Base-by-base conservation (phyloP, 345 rosid species). In the Aquilaria malaccensis region DNA sequence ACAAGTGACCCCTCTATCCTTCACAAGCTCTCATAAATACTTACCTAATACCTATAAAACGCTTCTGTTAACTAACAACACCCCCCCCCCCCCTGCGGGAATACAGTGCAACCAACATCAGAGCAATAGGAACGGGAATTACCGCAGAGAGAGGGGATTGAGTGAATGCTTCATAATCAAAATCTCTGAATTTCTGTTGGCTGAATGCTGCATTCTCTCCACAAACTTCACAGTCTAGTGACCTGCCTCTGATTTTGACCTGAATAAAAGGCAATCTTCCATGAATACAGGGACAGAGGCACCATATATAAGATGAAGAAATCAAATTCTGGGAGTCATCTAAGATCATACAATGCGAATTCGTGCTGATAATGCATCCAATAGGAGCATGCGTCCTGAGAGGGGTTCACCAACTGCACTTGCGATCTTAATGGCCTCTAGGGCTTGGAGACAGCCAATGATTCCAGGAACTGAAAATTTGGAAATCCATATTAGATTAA, bases 371-470 rank as follows among this genome's bases (percentile, higher is more conserved):
- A 94, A 71, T 30, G 99, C 97, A 81, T 94, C 99, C 71, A 94
- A 78, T 50, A 94, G 82, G 71, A 94, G 95, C 95, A 94, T 94
- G 71, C 90, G 72, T 65, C 75, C 89, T 14, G 96, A 79, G 45
- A 93, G 86, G 59, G 97, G 85, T 65, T 93, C 99, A 30, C 99
- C 99, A 65, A 90, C 67, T 63, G 70, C 76, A 70, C 86, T 76
- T 4, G 97, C 95, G 32, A 94, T 89, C 80, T 94, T 94, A 54
- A 90, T 78, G 51, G 96, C 92, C 76, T 94, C 99, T n/a, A 90
- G 75, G 30, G 92, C 99, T 82, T 94, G 96, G 52, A 94, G 90
- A 78, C 97, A 90, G 62, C 99, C 99, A 61, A 94, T 83, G 55
- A 85, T 74, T 61, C 97, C 99, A 13, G 99, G 99, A 55, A 94